Conservation (phyloP, 1,139 yeast genomes). For the Arxiozyma telluris region DNA sequence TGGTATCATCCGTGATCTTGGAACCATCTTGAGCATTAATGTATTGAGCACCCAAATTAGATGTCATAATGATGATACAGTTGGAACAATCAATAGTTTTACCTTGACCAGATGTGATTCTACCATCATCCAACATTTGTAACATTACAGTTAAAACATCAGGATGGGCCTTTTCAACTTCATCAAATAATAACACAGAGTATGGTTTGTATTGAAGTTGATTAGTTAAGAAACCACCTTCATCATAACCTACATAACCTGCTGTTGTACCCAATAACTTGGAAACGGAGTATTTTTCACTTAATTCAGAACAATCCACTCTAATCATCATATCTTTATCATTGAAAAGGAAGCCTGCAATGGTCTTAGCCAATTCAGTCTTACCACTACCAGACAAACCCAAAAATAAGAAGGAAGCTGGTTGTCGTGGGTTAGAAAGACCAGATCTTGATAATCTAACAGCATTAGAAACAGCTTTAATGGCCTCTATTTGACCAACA, state of each 20-base stretch:
- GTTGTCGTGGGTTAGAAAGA: conserved; percentile 88
- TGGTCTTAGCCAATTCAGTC: conserved; percentile 92
- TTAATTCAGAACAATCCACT: conserved; percentile 93
- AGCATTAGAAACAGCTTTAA: conserved; percentile 91
- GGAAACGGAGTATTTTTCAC: conserved; percentile 92
- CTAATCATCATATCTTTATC: conserved; percentile 95
- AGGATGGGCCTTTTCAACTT: conserved; percentile 98
- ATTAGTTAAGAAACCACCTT: conserved; percentile 93
- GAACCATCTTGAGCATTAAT: conserved; percentile 62
- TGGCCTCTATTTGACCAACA: conserved; percentile 95
- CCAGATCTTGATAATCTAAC: conserved; percentile 94
- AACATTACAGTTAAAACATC: conserved; percentile 87
- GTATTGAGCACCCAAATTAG: conserved; percentile 91
- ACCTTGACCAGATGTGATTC: conserved; percentile 90
- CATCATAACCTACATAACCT: conserved; percentile 96
- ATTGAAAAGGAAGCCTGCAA: conserved; percentile 90
- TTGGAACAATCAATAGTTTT: conserved; percentile 88
- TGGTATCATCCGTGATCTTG: conserved; percentile 57
- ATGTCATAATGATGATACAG: conserved; percentile 89
- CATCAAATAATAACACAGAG: conserved; percentile 84
- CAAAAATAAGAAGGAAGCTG: conserved; percentile 88
- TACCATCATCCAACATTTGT: conserved; percentile 93
- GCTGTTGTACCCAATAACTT: conserved; percentile 96
- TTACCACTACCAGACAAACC: conserved; percentile 98
- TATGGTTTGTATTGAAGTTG: conserved; percentile 87